Base-by-base conservation (phyloP, 2,329 filamentous ascomycete species). In the Sporothrix pallida region DNA sequence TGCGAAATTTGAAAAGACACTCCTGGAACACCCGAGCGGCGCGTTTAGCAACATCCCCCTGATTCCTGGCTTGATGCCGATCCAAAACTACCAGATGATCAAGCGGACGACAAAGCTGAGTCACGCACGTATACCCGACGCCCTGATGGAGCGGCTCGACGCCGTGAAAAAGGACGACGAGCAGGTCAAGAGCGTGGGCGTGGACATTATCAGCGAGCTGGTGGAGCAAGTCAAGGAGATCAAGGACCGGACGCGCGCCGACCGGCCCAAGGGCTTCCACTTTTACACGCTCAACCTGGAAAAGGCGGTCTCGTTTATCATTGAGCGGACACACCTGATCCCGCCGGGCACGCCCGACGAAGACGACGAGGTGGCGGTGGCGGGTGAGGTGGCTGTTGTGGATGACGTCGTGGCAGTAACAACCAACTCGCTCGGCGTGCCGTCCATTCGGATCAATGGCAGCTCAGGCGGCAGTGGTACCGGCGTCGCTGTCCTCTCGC, bases 231-330 rank as follows among this genome's bases (percentile, higher is more conserved):
- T 98, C 80, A 93, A 92, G 77, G 78, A 86, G 73, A 85, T 91
- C 76, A 89, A 89, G 78, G 84, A 81, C 79, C 84, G 85, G 77
- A 87, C 84, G 0, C 75, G 73, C 67, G 84, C 85, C 12, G 87
- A 72, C 3, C 75, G 88, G 3, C 91, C 90, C 23, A 87, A 90
- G 78, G 96, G 96, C 6, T 97, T 98, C 82, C 96, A 99, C 81
- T 98, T 99, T 83, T 99, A 98, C 82, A 98, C 96, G 0, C 86
- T 99, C 70, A 99, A 99, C 80, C 86, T 98, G 46, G 95, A 98
- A 82, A 99, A 98, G 83, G 93, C 94, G 0, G 95, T 99, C 2
- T 93, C 95, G 0, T 96, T 98, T 78, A 95, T 98, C 75, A 83
- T 98, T 0, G 95, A 98, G 83, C 87, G 92, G 73, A 93, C 92